phyloP scores from a whole-genome alignment of 352 stramenopile species.

The Globisporangium lucens region DNA sequence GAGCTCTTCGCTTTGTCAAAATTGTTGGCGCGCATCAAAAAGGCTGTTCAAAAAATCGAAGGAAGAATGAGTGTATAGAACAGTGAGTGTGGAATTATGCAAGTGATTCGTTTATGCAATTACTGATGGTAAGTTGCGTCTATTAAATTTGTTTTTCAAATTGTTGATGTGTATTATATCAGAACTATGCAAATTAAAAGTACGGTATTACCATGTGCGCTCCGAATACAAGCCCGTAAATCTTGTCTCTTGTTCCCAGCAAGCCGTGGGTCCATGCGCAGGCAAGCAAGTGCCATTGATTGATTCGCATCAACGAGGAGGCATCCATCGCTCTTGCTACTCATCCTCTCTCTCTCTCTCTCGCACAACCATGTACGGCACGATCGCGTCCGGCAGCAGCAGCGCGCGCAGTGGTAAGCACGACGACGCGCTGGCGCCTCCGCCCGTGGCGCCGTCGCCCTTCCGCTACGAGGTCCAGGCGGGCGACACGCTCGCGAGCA shows the following conservation, averaged over 20 bases:
- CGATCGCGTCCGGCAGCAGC: slow-evolving; percentile 26
- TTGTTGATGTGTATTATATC: background rate
- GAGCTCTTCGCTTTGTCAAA: background rate
- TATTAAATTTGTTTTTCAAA: background rate
- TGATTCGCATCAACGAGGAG: slow-evolving; percentile 1
- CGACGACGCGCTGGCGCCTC: slow-evolving; percentile 19
- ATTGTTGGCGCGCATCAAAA: background rate
- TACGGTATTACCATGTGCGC: background rate
- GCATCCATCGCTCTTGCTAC: background rate
- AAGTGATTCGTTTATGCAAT: background rate
- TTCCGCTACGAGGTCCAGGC: slow-evolving; percentile 74
- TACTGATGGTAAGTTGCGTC: background rate
- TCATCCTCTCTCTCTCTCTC: background rate
- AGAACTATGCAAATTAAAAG: background rate
- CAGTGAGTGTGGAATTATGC: background rate
- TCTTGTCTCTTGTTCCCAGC: slow-evolving; percentile 13
- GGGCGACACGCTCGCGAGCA: slow-evolving; percentile 57
- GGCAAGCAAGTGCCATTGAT: slow-evolving; percentile 5
- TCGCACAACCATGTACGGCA: slow-evolving; percentile 44
- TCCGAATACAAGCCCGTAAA: slow-evolving; percentile 1
- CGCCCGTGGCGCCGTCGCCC: slow-evolving; percentile 35
- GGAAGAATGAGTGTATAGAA: background rate
- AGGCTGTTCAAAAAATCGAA: background rate
- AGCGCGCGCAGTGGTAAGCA: slow-evolving; percentile 23
- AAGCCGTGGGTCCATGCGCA: background rate